Base-by-base conservation (phyloP, 1,284 basidiomycete species). In the Irpex lacteus region DNA sequence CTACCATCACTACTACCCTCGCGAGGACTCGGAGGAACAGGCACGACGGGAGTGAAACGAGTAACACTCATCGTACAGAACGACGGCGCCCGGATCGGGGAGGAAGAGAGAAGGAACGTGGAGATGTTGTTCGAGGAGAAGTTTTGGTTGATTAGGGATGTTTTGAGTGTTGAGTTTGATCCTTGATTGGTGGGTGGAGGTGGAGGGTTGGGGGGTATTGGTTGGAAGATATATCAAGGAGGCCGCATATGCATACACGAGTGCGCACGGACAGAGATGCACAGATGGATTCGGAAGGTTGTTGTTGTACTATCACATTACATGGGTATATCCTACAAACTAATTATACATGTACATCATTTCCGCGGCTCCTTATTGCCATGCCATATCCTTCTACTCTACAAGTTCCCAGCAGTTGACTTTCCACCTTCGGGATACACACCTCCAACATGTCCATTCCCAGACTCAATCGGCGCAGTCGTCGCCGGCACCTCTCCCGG, bases 391-490 rank as follows among this genome's bases (percentile, higher is more conserved):
- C 59, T 56, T 60, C 59, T 49, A 54, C 37, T 62, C 62, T 40
- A 49, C 9, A 44, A 55, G 61, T 68, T 19, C 73, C 63, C 61
- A 67, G 68, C 21, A 71, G 52, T 55, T 68, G 70, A 37, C 40
- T 60, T 53, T 3, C 61, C 60, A 15, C 65, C 70, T 0, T 70
- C 68, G 11, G 77, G 74, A 66, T 79, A 80, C 2, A 80, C 79
- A 1, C 70, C 73, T 13, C 71, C 71, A 8, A 79, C 70, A 1
- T 75, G 76, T 61, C 80, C 74, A 1, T 70, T 66, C 2, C 80
- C 80, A 50, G 77, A 81, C 72, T 85, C 80, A 38, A 83, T 69
- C 0, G 78, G 76, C 8, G 81, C 78, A 36, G 71, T 79, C 1
- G 73, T 76, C 1, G 80, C 70, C 3, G 79, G 77, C n/a, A 80